A percentile compares a stretch with the other conserved stretches of the same genome.
Conservation (phyloP, 169 alveolate genomes). For the Perkinsus chesapeaki region DNA sequence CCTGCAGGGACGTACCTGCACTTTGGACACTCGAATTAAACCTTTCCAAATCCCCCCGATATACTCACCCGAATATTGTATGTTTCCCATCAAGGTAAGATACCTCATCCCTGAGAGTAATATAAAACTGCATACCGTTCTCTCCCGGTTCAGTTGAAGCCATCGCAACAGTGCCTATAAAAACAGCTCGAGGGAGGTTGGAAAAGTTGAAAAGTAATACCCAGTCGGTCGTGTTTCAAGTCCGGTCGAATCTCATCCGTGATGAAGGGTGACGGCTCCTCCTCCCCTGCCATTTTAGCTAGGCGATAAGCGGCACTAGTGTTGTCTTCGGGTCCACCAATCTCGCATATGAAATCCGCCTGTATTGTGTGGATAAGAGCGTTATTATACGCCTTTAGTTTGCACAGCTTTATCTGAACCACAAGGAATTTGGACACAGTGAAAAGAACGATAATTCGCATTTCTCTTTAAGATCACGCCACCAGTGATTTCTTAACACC, state of each 20-base stretch:
- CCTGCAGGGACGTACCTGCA: not conserved
- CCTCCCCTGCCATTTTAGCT: not conserved
- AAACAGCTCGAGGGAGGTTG: not conserved
- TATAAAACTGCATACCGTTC: constrained; percentile 58
- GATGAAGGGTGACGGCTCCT: constrained; percentile 7
- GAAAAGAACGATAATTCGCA: too few relatives aligned
- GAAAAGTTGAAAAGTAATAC: constrained; percentile 41
- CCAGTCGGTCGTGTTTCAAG: constrained; percentile 56
- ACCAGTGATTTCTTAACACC: too few relatives aligned
- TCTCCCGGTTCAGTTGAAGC: constrained; percentile 27
- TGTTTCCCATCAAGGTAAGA: constrained; percentile 55
- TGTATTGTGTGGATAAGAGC: constrained; percentile 70
- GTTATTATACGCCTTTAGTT: constrained; percentile 78
- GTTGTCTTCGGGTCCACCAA: constrained; percentile 52
- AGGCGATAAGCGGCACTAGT: not conserved
- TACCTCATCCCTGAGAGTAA: constrained; percentile 62
- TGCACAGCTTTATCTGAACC: constrained; percentile 67
- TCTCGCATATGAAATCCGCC: constrained; percentile 70
- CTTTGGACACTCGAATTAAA: not conserved
- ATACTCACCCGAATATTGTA: constrained; percentile 77
- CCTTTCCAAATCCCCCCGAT: constrained; percentile 57
- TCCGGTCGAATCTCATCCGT: constrained; percentile 57
- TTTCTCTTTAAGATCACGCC: too few relatives aligned
- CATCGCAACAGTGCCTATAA: constrained; percentile 36
- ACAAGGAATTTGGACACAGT: too few relatives aligned